phyloP scores from a whole-genome alignment of 306 rosid species.

The Acacia melanoxylon region DNA sequence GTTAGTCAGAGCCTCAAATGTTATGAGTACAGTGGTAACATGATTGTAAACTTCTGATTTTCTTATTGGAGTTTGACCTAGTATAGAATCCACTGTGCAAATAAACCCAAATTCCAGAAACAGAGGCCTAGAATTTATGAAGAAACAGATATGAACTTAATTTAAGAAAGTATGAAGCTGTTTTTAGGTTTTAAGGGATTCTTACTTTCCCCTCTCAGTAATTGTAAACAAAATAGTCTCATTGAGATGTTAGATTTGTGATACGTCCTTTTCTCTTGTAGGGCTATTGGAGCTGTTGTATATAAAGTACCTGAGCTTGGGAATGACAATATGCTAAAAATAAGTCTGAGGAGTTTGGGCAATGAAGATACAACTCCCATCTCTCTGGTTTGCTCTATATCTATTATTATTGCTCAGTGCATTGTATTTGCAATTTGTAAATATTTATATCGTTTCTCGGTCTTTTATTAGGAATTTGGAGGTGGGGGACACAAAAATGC shows the following conservation, averaged over 20 bases:
- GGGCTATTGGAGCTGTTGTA: constrained; percentile 85
- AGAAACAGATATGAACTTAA: background rate
- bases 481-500: constrained; percentile 91
- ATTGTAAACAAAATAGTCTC: background rate
- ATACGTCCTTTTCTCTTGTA: constrained; percentile 30
- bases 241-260: background rate
- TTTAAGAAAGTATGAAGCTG: background rate
- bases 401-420: constrained; percentile 15
- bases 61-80: background rate
- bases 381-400: constrained; percentile 59
- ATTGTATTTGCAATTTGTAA: background rate
- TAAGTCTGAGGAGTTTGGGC: constrained; percentile 76
- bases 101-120: background rate
- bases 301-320: constrained; percentile 69
- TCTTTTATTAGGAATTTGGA: constrained; percentile 62
- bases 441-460: constrained; percentile 24
- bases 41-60: background rate
- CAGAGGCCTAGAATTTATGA: background rate
- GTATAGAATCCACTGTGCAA: background rate
- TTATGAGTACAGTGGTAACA: background rate
- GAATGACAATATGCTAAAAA: constrained; percentile 60
- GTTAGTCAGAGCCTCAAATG: background rate
- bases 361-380: constrained; percentile 71
- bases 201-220: background rate
- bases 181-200: background rate